Evolutionary conservation across 1,284 basidiomycete species (phyloP).

Genomic region (Sutorius eximius): DNA sequence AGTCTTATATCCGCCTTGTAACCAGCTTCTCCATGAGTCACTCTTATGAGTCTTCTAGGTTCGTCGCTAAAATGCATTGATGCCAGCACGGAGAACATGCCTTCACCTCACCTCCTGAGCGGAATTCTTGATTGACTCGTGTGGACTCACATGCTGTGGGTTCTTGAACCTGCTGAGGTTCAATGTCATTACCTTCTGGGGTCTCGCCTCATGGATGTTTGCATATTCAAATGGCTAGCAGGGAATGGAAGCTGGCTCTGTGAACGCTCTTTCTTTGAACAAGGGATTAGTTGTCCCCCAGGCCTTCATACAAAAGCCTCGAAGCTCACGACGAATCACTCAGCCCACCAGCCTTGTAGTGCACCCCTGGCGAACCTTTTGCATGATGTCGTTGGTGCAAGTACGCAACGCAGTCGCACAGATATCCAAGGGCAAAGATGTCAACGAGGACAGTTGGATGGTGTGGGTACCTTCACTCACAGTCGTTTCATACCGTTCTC

Average conservation of each 20-base stretch:
- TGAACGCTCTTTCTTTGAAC: background rate
- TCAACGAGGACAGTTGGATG: slow-evolving; percentile 27
- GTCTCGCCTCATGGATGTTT: background rate
- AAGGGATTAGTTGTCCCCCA: background rate
- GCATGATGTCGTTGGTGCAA: slow-evolving; percentile 15
- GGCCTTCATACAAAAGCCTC: background rate
- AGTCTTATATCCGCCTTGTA: background rate
- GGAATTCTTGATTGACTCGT: background rate
- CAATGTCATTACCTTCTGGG: background rate
- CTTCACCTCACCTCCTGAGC: background rate
- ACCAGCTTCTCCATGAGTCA: too few species aligned
- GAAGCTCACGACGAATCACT: too few species aligned
- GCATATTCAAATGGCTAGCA: background rate
- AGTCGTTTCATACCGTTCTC: background rate
- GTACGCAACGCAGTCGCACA: slow-evolving; percentile 18
- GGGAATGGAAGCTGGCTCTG: slow-evolving; percentile 4
- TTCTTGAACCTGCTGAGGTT: background rate
- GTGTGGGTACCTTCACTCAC: slow-evolving; percentile 6
- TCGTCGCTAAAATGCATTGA: too few species aligned
- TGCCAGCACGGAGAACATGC: background rate
- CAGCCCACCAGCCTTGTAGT: background rate
- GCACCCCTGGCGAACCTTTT: background rate
- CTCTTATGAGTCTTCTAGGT: too few species aligned
- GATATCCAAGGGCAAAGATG: slow-evolving; percentile 21
- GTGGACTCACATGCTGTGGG: background rate